phyloP scores from a whole-genome alignment of 495 filamentous ascomycete genomes.

The Jackrogersella minutella region DNA sequence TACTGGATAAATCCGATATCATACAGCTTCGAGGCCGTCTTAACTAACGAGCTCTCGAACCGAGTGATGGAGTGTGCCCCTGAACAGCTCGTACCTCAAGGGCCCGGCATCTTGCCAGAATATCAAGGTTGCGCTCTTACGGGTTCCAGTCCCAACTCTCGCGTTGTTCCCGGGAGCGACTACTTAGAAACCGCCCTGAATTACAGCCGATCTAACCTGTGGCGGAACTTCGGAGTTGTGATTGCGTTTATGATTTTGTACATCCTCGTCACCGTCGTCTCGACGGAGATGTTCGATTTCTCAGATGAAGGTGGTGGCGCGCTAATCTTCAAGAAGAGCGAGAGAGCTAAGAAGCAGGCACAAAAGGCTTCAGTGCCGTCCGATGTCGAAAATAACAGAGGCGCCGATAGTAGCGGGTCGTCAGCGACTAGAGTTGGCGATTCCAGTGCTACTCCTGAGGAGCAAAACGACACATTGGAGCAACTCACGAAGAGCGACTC shows the following conservation, averaged over 20 bases:
- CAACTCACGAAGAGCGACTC: constrained; percentile 68
- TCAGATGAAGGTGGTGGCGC: constrained; percentile 63
- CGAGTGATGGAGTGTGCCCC: constrained; percentile 64
- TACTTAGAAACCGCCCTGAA: constrained; percentile 66
- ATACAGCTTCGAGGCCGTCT: constrained; percentile 67
- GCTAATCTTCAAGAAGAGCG: constrained; percentile 73
- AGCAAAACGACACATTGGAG: constrained; percentile 62
- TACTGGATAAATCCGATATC: constrained; percentile 63
- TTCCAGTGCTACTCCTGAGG: constrained; percentile 43
- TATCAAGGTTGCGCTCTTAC: constrained; percentile 71
- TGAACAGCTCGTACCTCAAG: constrained; percentile 63
- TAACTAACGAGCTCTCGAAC: constrained; percentile 61
- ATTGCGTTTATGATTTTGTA: constrained; percentile 75
- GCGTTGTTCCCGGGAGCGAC: constrained; percentile 61
- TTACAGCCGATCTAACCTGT: constrained; percentile 72
- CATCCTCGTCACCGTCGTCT: constrained; percentile 70
- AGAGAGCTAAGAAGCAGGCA: constrained; percentile 62
- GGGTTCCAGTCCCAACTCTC: constrained; percentile 57
- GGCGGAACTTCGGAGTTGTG: constrained; percentile 83
- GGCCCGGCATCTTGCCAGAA: constrained; percentile 53
- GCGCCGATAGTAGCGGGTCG: constrained; percentile 17
- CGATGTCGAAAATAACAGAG: constrained; percentile 58
- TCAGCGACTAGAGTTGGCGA: constrained; percentile 37
- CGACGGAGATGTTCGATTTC: constrained; percentile 45
- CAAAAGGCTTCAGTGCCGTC: constrained; percentile 49